A percentile compares a stretch with the other conserved stretches of the same genome.
Evolutionary conservation across 495 filamentous ascomycete species (phyloP).

Genomic region (Choiromyces venosus): DNA sequence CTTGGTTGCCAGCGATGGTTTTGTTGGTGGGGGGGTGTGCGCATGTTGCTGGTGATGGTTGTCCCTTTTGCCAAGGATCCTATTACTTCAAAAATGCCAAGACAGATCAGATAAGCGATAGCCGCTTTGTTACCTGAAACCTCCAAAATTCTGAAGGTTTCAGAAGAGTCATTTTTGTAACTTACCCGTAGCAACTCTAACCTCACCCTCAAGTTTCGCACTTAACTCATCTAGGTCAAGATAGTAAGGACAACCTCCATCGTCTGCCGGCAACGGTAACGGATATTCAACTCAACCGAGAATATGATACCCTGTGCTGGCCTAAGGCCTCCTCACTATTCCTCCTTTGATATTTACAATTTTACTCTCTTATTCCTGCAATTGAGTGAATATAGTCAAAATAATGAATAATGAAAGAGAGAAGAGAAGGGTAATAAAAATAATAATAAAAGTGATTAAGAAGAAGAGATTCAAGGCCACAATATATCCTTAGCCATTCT

Average conservation of each 20-base stretch:
- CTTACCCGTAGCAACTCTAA: not conserved
- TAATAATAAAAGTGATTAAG: conserved; percentile 5
- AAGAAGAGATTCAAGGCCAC: conserved; percentile 18
- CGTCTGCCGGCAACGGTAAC: not conserved
- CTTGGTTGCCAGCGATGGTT: conserved; percentile 1
- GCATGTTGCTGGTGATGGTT: not conserved
- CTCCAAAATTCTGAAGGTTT: too few species aligned
- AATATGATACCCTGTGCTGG: not conserved
- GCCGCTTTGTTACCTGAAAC: not conserved
- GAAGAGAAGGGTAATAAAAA: conserved; percentile 11
- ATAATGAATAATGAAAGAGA: not conserved
- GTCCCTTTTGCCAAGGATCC: not conserved
- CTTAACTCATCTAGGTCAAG: not conserved
- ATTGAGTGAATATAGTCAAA: not conserved
- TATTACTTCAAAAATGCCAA: not conserved
- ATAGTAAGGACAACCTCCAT: not conserved
- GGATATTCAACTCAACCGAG: not conserved
- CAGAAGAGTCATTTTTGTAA: not conserved
- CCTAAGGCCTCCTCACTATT: not conserved
- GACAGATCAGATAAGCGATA: conserved; percentile 2
- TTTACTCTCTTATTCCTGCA: not conserved
- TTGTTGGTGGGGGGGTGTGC: conserved; percentile 1
- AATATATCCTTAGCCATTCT: conserved; percentile 30
- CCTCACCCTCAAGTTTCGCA: not conserved
- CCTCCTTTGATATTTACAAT: not conserved